phyloP scores from a whole-genome alignment of 2,329 filamentous ascomycete genomes.

The Nannizziopsis arthrosporioides region DNA sequence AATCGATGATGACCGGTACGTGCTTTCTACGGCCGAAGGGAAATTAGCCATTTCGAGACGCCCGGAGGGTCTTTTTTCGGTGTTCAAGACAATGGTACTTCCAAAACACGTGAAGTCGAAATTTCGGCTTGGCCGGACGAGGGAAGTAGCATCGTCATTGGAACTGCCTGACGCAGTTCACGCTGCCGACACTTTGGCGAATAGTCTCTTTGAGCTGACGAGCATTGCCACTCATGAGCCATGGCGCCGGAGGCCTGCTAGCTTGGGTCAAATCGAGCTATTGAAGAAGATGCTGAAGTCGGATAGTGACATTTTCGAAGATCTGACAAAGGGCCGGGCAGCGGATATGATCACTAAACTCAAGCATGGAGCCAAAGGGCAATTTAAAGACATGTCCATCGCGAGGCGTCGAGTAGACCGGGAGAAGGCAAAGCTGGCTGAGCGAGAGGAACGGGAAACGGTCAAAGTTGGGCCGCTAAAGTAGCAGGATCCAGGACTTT shows the following conservation, averaged over 20 bases:
- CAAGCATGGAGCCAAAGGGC: slow-evolving; percentile 62
- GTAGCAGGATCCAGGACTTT: background rate
- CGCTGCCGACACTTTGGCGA: slow-evolving; percentile 71
- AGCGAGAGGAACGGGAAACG: slow-evolving; percentile 27
- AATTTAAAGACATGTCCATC: slow-evolving; percentile 46
- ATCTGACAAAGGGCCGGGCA: slow-evolving; percentile 68
- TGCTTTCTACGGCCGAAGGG: slow-evolving; percentile 55
- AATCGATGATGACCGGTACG: slow-evolving; percentile 55
- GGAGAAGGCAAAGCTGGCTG: slow-evolving; percentile 25
- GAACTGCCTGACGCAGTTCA: slow-evolving; percentile 67
- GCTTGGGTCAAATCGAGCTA: slow-evolving; percentile 37
- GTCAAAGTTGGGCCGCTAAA: slow-evolving; percentile 39
- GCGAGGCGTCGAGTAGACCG: slow-evolving; percentile 41
- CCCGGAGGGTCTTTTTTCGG: slow-evolving; percentile 20
- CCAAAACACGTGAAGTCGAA: slow-evolving; percentile 24
- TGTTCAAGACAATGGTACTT: slow-evolving; percentile 23
- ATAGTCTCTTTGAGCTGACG: slow-evolving; percentile 50
- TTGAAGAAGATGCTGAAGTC: slow-evolving; percentile 37
- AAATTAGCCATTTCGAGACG: slow-evolving; percentile 43
- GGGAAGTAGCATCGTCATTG: slow-evolving; percentile 52
- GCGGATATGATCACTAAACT: slow-evolving; percentile 85
- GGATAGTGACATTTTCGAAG: slow-evolving; percentile 49
- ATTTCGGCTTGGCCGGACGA: slow-evolving; percentile 55
- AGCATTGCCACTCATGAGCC: slow-evolving; percentile 54
- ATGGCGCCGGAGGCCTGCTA: slow-evolving; percentile 61